phyloP scores from a whole-genome alignment of 2,329 filamentous ascomycete genomes.

The Aspergillus caelatus region DNA sequence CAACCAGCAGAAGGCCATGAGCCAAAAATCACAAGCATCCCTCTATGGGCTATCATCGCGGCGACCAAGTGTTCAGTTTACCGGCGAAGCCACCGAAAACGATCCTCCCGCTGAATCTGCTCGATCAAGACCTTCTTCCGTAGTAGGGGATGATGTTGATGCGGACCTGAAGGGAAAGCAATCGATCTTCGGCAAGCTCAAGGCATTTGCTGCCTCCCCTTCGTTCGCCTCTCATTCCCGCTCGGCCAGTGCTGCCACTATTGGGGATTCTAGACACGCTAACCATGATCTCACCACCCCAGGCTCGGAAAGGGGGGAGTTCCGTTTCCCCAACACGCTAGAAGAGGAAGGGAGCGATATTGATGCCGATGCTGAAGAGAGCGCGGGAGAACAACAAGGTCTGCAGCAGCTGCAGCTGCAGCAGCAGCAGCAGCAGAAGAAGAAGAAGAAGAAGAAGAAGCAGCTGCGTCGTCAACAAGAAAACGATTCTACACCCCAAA shows the following conservation, averaged over 20 bases:
- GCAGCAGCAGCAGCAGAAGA: slow-evolving; percentile 64
- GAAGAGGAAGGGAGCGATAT: slow-evolving; percentile 68
- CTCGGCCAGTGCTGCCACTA: slow-evolving; percentile 51
- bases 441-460: slow-evolving; percentile 55
- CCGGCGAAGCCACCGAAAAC: slow-evolving; percentile 56
- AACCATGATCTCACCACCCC: slow-evolving; percentile 48
- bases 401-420: slow-evolving; percentile 53
- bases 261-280: slow-evolving; percentile 43
- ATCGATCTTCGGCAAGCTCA: slow-evolving; percentile 77
- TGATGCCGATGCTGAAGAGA: slow-evolving; percentile 82
- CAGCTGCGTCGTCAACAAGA: slow-evolving; percentile 54
- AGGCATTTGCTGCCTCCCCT: slow-evolving; percentile 66
- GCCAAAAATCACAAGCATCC: slow-evolving; percentile 29
- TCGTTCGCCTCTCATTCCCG: slow-evolving; percentile 53
- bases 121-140: slow-evolving; percentile 66
- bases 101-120: slow-evolving; percentile 52
- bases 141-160: slow-evolving; percentile 65
- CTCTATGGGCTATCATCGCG: slow-evolving; percentile 38
- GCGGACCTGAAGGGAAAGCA: slow-evolving; percentile 59
- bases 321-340: slow-evolving; percentile 58
- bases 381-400: slow-evolving; percentile 71
- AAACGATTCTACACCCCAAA: slow-evolving; percentile 58
- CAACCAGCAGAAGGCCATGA: slow-evolving; percentile 23
- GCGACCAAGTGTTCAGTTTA: slow-evolving; percentile 76
- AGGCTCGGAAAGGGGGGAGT: slow-evolving; percentile 52